Conservation (phyloP, 768 basidiomycete genomes). For the Termitomyces sp. region DNA sequence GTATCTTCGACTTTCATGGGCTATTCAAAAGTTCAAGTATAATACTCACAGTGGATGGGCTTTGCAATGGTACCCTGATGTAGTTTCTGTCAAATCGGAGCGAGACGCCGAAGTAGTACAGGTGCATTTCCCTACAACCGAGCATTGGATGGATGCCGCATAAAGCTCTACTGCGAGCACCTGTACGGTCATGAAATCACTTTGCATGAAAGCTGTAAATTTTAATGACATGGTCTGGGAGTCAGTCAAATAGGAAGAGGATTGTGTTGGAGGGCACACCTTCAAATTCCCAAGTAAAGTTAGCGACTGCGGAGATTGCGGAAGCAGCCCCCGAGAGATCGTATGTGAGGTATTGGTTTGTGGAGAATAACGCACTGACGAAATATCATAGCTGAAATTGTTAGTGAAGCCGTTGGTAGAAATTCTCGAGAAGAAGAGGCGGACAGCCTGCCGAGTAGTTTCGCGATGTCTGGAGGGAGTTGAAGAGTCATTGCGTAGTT, state of each 20-base stretch:
- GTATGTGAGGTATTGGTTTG: constrained; percentile 63
- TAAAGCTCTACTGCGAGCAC: constrained; percentile 40
- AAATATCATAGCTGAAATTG: constrained; percentile 40
- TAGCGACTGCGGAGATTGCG: constrained; percentile 41
- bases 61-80: constrained; percentile 13
- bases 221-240: constrained; percentile 50
- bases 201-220: constrained; percentile 44
- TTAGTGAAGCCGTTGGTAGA: constrained; percentile 42
- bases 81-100: constrained; percentile 1
- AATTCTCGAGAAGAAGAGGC: constrained; percentile 1
- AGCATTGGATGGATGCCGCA: constrained; percentile 20
- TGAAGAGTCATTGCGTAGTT: no score
- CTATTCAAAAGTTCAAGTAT: background rate
- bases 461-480: no score
- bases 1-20: background rate
- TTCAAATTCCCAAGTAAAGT: constrained; percentile 44
- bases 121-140: constrained; percentile 4
- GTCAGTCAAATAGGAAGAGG: constrained; percentile 31
- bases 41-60: constrained; percentile 6
- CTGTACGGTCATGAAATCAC: constrained; percentile 38
- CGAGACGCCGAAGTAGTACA: background rate
- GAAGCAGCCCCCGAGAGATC: constrained; percentile 55
- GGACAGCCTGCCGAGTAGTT: background rate
- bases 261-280: constrained; percentile 51
- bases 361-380: constrained; percentile 41